These are phyloP conservation scores for Phlyctochytrium bullatum DNA, from an alignment of 192 early-diverging fungal species.

Conservation along the genomic window DNA sequence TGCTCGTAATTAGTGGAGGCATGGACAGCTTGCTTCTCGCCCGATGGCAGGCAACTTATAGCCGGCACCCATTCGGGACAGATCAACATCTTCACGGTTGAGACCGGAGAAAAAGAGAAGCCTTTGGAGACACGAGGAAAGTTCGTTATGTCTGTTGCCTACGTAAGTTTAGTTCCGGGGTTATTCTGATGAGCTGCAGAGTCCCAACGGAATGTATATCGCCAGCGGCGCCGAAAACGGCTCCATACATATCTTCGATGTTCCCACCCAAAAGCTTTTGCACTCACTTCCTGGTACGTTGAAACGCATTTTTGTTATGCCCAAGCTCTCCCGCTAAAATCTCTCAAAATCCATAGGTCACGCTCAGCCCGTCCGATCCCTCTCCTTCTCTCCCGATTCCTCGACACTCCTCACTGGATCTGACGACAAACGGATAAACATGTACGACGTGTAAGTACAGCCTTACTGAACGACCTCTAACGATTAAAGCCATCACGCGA, in stretches of 20 bases:
- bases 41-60: slow-evolving; percentile 68
- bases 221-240: slow-evolving; percentile 77
- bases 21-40: slow-evolving; percentile 71
- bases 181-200: slow-evolving; percentile 37
- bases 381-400: slow-evolving; percentile 73
- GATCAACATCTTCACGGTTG: slow-evolving; percentile 68
- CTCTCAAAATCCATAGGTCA: slow-evolving; percentile 53
- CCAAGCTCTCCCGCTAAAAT: no score
- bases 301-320: no score
- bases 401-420: slow-evolving; percentile 66
- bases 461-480: slow-evolving; percentile 4
- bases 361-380: slow-evolving; percentile 70
- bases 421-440: slow-evolving; percentile 80
- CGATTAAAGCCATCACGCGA: slow-evolving; percentile 60
- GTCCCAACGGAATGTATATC: slow-evolving; percentile 71
- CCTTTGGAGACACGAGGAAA: slow-evolving; percentile 67
- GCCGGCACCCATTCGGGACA: slow-evolving; percentile 73
- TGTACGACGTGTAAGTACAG: slow-evolving; percentile 60
- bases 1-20: slow-evolving; percentile 62
- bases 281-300: slow-evolving; percentile 52
- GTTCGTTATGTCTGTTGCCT: slow-evolving; percentile 79
- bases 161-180: slow-evolving; percentile 44
- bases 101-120: slow-evolving; percentile 65
- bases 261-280: slow-evolving; percentile 63
- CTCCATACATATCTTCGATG: slow-evolving; percentile 67